Percentiles rank a stretch among this genome's conserved stretches.
These are phyloP conservation scores for Debaryomyces prosopidis DNA, from an alignment of 805 yeast genomes.

Conservation along the genomic window DNA sequence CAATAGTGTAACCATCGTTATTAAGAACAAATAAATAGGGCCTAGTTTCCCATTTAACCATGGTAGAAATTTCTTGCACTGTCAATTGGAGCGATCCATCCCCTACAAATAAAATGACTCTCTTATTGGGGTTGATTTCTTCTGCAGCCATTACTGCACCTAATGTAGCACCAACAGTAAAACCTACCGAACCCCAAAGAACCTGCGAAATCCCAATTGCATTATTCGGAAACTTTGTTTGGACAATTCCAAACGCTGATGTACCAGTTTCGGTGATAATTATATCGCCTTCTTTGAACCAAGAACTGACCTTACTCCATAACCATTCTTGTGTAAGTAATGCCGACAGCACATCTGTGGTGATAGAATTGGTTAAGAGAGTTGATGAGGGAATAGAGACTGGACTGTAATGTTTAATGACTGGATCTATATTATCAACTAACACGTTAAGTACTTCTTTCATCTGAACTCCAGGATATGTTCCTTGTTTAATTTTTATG, in stretches of 20 bases:
- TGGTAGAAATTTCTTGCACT: conserved; percentile 66
- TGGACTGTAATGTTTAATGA: conserved; percentile 44
- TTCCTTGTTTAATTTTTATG: conserved; percentile 68
- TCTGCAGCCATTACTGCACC: conserved; percentile 67
- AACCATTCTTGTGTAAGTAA: conserved; percentile 57
- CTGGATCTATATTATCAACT: conserved; percentile 15
- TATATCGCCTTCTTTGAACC: conserved; percentile 62
- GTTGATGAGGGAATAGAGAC: conserved; percentile 53
- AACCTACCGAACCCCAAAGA: conserved; percentile 72
- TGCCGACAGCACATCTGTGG: conserved; percentile 20
- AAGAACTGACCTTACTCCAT: conserved; percentile 59
- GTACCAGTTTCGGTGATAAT: conserved; percentile 71
- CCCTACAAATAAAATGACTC: conserved; percentile 66
- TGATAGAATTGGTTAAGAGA: conserved; percentile 27
- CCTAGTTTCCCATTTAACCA: conserved; percentile 60
- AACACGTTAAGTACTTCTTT: conserved; percentile 40
- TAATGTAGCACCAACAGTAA: conserved; percentile 58
- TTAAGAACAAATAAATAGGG: conserved; percentile 66
- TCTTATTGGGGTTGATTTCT: conserved; percentile 54
- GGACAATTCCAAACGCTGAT: conserved; percentile 65
- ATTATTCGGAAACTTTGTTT: conserved; percentile 58
- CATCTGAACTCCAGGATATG: conserved; percentile 74
- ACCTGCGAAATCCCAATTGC: conserved; percentile 67
- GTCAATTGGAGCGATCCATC: conserved; percentile 73
- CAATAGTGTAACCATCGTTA: conserved; percentile 71